Conservation (phyloP, 345 rosid genomes). For the Populus tremula region DNA sequence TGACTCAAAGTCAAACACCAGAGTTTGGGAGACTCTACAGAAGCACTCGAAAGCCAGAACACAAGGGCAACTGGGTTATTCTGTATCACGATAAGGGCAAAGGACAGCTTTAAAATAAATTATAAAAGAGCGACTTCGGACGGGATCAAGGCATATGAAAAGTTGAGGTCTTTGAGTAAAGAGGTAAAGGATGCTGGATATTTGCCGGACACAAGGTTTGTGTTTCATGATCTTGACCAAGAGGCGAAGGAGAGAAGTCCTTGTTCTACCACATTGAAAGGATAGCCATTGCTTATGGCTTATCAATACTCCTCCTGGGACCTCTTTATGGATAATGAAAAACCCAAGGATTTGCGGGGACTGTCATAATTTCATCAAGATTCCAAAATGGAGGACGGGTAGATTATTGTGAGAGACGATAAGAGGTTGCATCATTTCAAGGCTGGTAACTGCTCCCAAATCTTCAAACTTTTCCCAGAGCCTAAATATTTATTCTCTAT, state of each 20-base stretch:
- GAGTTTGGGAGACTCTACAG: neutral
- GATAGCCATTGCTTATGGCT: neutral
- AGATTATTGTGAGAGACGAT: neutral
- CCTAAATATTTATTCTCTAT: neutral
- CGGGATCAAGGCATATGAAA: neutral
- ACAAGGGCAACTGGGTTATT: neutral
- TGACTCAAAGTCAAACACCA: neutral
- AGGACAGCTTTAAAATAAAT: neutral
- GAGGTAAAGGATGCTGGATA: neutral
- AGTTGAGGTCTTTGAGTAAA: neutral
- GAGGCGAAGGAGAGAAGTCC: neutral
- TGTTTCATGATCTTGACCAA: neutral
- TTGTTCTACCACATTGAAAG: neutral
- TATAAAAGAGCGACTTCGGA: neutral
- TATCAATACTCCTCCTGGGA: neutral
- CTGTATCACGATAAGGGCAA: neutral
- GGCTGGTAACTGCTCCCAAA: neutral
- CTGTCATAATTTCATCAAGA: neutral
- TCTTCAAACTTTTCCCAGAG: neutral
- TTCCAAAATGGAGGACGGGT: neutral
- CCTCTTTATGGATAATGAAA: neutral
- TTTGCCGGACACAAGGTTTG: neutral
- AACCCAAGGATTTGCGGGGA: neutral
- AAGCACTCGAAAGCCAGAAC: neutral
- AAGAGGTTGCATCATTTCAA: neutral